Percentiles rank a stretch among this genome's conserved stretches.
Conservation (phyloP, 352 stramenopile genomes). For the Lagenidium sp. region DNA sequence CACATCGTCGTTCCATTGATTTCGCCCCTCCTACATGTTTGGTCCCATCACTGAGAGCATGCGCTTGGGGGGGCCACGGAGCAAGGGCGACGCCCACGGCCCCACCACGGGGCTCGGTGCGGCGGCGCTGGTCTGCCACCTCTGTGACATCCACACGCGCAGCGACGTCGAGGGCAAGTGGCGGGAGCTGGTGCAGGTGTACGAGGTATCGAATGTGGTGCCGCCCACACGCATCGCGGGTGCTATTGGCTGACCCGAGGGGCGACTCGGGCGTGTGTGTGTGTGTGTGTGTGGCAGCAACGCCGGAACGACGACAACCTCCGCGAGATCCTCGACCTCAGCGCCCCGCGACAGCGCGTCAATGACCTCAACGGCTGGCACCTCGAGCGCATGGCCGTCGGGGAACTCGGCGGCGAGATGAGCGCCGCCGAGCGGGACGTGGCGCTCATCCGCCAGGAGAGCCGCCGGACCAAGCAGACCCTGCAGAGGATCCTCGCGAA, state of each 20-base stretch:
- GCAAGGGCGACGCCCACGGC: neutral
- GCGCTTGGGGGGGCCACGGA: neutral
- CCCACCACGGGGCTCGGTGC: too few relatives aligned
- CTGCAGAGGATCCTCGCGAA: conserved; percentile 49
- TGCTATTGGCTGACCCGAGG: too few relatives aligned
- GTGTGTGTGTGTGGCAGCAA: too few relatives aligned
- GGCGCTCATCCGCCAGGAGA: conserved; percentile 50
- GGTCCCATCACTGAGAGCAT: neutral
- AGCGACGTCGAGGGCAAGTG: conserved; percentile 59
- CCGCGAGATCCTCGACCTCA: conserved; percentile 66
- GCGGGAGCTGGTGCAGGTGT: conserved; percentile 53
- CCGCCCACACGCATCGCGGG: too few relatives aligned
- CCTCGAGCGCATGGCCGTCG: conserved; percentile 74
- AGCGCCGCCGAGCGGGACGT: conserved; percentile 26
- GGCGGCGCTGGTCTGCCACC: conserved; percentile 24
- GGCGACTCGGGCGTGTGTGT: too few relatives aligned
- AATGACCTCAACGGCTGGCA: conserved; percentile 67
- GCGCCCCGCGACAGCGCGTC: conserved; percentile 39
- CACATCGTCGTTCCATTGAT: too few relatives aligned
- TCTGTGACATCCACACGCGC: conserved; percentile 62
- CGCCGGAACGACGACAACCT: conserved; percentile 70
- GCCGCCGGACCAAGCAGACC: conserved; percentile 41
- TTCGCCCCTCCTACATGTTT: too few relatives aligned
- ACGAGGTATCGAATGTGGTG: too few relatives aligned
- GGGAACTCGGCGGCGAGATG: conserved; percentile 40